A percentile compares a stretch with the other conserved stretches of the same genome.
Conservation (phyloP, 2,329 filamentous ascomycete genomes). For the Neopestalotiopsis sp. region DNA sequence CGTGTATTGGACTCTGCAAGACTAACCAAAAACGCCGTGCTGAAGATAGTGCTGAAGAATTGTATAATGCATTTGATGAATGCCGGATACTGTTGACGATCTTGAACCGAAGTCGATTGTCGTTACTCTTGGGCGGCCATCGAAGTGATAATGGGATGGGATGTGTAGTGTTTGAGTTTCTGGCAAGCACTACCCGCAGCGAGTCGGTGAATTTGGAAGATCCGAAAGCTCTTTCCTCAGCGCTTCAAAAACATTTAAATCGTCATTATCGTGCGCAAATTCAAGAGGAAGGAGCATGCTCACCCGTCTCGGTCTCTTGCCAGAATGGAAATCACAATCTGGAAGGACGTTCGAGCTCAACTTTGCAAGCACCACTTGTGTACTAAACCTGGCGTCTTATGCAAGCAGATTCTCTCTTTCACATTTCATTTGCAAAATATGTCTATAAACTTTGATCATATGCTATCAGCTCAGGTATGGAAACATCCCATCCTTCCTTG, state of each 20-base stretch:
- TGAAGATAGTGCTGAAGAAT: conserved; percentile 7
- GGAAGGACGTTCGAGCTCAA: too few relatives aligned
- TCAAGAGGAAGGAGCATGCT: background rate
- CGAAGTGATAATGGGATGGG: background rate
- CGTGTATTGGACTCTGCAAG: background rate
- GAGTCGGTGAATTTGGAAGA: background rate
- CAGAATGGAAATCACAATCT: too few relatives aligned
- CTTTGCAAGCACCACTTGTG: too few relatives aligned
- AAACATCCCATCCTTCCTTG: background rate
- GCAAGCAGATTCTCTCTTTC: too few relatives aligned
- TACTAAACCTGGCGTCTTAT: too few relatives aligned
- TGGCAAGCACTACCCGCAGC: background rate
- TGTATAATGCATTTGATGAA: background rate
- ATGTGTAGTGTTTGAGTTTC: background rate
- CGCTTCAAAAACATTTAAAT: background rate
- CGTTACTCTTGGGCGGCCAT: background rate
- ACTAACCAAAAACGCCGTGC: conserved; percentile 9
- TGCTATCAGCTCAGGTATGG: background rate
- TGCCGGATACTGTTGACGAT: background rate
- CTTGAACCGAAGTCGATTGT: background rate
- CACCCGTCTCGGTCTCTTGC: too few relatives aligned
- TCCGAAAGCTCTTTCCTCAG: background rate
- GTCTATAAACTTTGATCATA: background rate
- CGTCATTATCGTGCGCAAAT: background rate
- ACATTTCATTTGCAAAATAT: too few relatives aligned